These are phyloP conservation scores for Elymus sibiricus DNA, from an alignment of 176 grass and related monocot species.

Conservation along the genomic window DNA sequence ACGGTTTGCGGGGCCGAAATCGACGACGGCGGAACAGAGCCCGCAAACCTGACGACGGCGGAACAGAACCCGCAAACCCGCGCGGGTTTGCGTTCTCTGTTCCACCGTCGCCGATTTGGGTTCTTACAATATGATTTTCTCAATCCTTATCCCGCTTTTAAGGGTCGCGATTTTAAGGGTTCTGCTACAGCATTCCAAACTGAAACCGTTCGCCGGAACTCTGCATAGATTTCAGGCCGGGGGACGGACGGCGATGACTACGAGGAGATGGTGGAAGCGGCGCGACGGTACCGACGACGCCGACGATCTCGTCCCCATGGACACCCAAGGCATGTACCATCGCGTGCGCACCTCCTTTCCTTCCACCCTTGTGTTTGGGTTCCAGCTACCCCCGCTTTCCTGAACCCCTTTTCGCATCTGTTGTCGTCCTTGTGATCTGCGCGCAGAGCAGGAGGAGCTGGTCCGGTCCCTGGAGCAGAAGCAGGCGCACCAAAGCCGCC, in stretches of 20 bases:
- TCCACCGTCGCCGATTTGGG: too few relatives aligned
- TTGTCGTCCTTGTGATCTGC: background rate
- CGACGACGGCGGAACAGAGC: too few relatives aligned
- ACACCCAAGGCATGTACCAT: constrained; percentile 56
- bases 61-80: too few relatives aligned
- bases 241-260: constrained; percentile 36
- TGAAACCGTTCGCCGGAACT: too few relatives aligned
- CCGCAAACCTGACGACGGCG: too few relatives aligned
- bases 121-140: too few relatives aligned
- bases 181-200: too few relatives aligned
- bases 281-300: constrained; percentile 33
- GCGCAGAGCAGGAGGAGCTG: constrained; percentile 90
- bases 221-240: background rate
- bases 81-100: too few relatives aligned
- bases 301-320: constrained; percentile 62
- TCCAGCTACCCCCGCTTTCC: background rate
- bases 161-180: too few relatives aligned
- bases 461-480: constrained; percentile 74
- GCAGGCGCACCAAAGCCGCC: constrained; percentile 56
- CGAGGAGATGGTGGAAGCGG: constrained; percentile 67
- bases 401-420: background rate
- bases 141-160: too few relatives aligned
- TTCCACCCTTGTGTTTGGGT: background rate
- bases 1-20: too few relatives aligned
- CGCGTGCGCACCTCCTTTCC: background rate